Evolutionary conservation across 208 protist species (phyloP).

Genomic region (Crithidia sp.): DNA sequence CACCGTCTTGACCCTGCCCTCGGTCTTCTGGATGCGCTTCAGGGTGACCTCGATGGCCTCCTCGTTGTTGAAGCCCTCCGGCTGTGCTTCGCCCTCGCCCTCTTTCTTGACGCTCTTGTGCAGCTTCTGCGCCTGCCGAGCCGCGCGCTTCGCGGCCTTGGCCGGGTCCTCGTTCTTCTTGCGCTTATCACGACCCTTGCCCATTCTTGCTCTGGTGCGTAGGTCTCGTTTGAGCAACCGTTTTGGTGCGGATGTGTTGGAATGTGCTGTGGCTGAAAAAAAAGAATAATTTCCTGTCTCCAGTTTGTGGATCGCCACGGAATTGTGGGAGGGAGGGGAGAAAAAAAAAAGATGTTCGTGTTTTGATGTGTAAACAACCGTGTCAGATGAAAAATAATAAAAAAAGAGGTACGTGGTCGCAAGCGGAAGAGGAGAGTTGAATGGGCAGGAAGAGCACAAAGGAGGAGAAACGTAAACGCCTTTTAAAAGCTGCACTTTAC

Average conservation of each 20-base stretch:
- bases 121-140: slow-evolving; percentile 68
- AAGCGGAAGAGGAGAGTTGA: no score
- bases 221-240: not conserved
- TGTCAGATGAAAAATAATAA: no score
- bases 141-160: slow-evolving; percentile 78
- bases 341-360: not conserved
- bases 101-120: slow-evolving; percentile 43
- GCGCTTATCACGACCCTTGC: slow-evolving; percentile 91
- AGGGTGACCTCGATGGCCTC: slow-evolving; percentile 86
- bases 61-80: slow-evolving; percentile 82
- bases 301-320: no score
- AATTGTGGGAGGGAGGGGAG: no score
- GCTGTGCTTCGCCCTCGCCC: slow-evolving; percentile 4
- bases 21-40: slow-evolving; percentile 77
- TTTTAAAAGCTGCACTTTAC: no score
- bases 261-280: no score
- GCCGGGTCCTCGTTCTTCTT: slow-evolving; percentile 88
- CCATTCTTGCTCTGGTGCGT: slow-evolving; percentile 51
- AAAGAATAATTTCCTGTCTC: no score
- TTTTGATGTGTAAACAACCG: not conserved
- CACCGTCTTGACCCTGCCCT: slow-evolving; percentile 65
- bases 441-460: not conserved
- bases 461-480: slow-evolving; percentile 5
- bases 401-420: no score
- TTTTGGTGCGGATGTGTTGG: no score